A percentile compares a stretch with the other conserved stretches of the same genome.
Evolutionary conservation across 1,284 basidiomycete genomes (phyloP).

Genomic region (Agroathelia rolfsii): DNA sequence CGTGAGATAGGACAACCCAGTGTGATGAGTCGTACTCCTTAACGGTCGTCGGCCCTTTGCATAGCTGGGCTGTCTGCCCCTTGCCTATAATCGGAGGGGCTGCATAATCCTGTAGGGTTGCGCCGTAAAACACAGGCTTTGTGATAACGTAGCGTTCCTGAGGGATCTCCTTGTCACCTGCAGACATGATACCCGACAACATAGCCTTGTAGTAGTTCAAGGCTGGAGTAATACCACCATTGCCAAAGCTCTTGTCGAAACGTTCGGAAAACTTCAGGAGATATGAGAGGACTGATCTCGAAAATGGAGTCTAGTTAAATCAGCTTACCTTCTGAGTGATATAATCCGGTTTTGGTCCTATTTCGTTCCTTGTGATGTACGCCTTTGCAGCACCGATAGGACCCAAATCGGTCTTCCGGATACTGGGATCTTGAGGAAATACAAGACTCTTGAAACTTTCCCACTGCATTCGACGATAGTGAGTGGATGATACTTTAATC

Average conservation of each 20-base stretch:
- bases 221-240: constrained; percentile 13
- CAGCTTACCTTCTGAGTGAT: no score
- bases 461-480: constrained; percentile 11
- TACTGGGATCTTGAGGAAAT: constrained; percentile 17
- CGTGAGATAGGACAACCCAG: constrained; percentile 19
- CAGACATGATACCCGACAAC: constrained; percentile 18
- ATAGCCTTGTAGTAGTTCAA: constrained; percentile 13
- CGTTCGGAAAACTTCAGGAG: no score
- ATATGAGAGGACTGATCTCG: no score
- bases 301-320: no score
- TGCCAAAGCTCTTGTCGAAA: no score
- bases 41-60: constrained; percentile 16
- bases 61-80: constrained; percentile 9
- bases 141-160: constrained; percentile 9
- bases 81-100: constrained; percentile 5
- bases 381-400: constrained; percentile 14
- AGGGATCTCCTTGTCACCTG: constrained; percentile 20
- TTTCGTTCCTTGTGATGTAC: constrained; percentile 15
- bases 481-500: neutral
- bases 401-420: constrained; percentile 18
- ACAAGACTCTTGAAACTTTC: constrained; percentile 19
- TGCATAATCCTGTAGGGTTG: constrained; percentile 14
- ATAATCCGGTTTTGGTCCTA: constrained; percentile 8
- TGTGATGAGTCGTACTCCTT: constrained; percentile 18
- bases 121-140: constrained; percentile 19